Evolutionary conservation across 2,329 filamentous ascomycete genomes (phyloP), one percentile per base, ranked within the genome.

Genomic region (Talaromyces sp.): DNA sequence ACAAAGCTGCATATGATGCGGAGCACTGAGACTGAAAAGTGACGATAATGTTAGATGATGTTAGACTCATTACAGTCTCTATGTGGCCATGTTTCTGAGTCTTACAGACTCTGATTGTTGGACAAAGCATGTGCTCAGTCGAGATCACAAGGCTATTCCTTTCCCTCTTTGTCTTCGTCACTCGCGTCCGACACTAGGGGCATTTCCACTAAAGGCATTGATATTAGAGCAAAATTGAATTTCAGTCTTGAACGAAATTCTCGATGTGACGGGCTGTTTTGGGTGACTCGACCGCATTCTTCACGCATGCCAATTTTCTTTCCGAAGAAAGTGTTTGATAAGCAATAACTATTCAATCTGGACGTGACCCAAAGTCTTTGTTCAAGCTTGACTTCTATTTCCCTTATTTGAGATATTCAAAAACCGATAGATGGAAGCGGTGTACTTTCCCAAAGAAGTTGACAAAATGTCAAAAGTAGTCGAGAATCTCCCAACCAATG

Each of bases 391-490:
- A n/a, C 25, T n/a, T n/a, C 31, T 11, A n/a, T 25, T 16, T 14
- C 14, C 8, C 3, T 16, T 52, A 4, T 52, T 18, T n/a, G 9
- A 40, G 7, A 35, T 21, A n/a, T 3, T 35, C 50, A 54, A 33
- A 21, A 28, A 37, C 14, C 16, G 50, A 35, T 8, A 54, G 4
- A 21, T 35, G 37, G 18, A 23, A 21, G 8, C 1, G 21, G n/a
- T 52, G 44, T 60, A 39, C 44, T 60, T 60, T 52, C 58, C 44
- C 25, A 60, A 52, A 40, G 1, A 5, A 46, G 58, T 40, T 39
- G 40, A 40, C 21, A 52, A 33, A 52, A 60, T 31, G 33, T 21
- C 18, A 35, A 59, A 39, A 23, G n/a, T n/a, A 50, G 23, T 52
- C 21, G 21, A 39, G 28, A 44, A 52, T 50, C 21, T 50, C 44